Evolutionary conservation across 2,329 filamentous ascomycete species (phyloP).

Genomic region (Intubia oerlemansii): DNA sequence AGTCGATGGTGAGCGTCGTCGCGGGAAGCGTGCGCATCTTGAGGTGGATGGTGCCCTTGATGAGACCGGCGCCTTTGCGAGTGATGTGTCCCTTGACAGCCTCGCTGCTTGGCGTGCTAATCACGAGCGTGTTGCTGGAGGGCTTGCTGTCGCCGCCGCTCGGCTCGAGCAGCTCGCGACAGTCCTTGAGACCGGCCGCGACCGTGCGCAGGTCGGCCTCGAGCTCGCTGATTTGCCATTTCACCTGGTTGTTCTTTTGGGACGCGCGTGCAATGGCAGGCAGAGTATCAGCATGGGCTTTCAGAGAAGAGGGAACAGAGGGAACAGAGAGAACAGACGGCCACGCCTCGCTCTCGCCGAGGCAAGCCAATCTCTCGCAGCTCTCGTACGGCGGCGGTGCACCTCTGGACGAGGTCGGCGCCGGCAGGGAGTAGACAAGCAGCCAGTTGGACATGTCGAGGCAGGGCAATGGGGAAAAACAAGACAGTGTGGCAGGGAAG

Average conservation of each 20-base stretch:
- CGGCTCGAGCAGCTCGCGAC: slow-evolving; percentile 67
- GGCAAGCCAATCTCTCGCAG: too few species aligned
- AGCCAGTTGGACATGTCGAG: slow-evolving; percentile 3
- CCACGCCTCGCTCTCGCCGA: not conserved
- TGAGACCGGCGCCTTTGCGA: slow-evolving; percentile 69
- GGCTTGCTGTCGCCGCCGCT: slow-evolving; percentile 39
- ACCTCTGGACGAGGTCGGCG: too few species aligned
- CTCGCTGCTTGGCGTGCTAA: slow-evolving; percentile 75
- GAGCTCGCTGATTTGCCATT: not conserved
- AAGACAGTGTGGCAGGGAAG: too few species aligned
- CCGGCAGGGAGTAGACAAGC: slow-evolving; percentile 2
- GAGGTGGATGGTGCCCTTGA: slow-evolving; percentile 69
- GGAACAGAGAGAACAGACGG: too few species aligned
- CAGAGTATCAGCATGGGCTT: too few species aligned
- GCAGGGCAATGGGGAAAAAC: too few species aligned
- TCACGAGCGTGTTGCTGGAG: slow-evolving; percentile 75
- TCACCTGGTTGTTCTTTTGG: too few species aligned
- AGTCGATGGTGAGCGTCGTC: slow-evolving; percentile 25
- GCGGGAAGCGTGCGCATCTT: slow-evolving; percentile 47
- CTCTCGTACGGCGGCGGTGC: too few species aligned
- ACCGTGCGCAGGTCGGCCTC: slow-evolving; percentile 27
- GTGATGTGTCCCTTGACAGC: slow-evolving; percentile 84
- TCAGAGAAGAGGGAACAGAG: too few species aligned
- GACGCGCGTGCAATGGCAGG: too few species aligned
- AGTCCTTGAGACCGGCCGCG: slow-evolving; percentile 60